Evolutionary conservation across 768 basidiomycete genomes (phyloP).

Genomic region (Leccinum subtestaceum): DNA sequence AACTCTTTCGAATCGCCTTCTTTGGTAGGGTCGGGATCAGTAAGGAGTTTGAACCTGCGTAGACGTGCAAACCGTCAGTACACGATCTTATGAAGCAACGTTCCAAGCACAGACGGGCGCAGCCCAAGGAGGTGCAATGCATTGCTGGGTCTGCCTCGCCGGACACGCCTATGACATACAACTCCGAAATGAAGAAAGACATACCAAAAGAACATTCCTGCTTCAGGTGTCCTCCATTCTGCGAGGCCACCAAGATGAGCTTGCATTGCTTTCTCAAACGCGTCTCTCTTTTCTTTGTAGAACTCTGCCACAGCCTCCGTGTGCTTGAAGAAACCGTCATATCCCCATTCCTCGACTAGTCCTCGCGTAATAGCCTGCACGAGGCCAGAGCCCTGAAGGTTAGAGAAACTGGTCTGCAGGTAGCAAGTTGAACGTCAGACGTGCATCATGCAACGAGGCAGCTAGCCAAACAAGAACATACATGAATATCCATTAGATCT

Average conservation of each 20-base stretch:
- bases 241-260: conserved; percentile 77
- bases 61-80: conserved; percentile 17
- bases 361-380: conserved; percentile 60
- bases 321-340: conserved; percentile 71
- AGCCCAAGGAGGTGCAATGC: background rate
- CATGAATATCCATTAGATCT: conserved; percentile 67
- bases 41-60: conserved; percentile 66
- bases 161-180: conserved; percentile 5
- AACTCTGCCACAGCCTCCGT: conserved; percentile 66
- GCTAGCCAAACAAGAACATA: conserved; percentile 35
- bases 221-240: conserved; percentile 67
- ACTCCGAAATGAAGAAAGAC: conserved; percentile 23
- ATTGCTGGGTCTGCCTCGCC: conserved; percentile 3
- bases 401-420: conserved; percentile 59
- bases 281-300: conserved; percentile 69
- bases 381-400: conserved; percentile 63
- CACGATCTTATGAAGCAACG: conserved; percentile 10
- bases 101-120: conserved; percentile 4
- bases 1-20: conserved; percentile 69
- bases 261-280: conserved; percentile 74
- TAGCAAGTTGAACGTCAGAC: conserved; percentile 10
- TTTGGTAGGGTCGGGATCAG: conserved; percentile 33
- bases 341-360: conserved; percentile 69
- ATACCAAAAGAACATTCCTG: conserved; percentile 90
- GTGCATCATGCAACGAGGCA: conserved; percentile 11